Evolutionary conservation across 2,329 filamentous ascomycete genomes (phyloP).

Genomic region (Basipetospora chlamydospora): DNA sequence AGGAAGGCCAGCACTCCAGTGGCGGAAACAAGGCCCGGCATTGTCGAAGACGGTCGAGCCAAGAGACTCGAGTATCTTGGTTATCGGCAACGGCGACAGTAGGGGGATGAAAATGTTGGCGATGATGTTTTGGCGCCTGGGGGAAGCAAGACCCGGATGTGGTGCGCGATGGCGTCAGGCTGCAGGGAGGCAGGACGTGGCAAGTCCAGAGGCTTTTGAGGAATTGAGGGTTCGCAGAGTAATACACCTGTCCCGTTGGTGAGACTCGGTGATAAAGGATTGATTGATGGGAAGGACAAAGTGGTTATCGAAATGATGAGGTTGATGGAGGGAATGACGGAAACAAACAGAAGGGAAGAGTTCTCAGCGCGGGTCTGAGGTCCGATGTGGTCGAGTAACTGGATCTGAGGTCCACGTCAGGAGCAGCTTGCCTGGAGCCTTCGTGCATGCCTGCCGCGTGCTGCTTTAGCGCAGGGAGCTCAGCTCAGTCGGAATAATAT

Average conservation of each 20-base stretch:
- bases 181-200: too few species aligned
- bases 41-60: slow-evolving; percentile 21
- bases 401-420: slow-evolving; percentile 23
- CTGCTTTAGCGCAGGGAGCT: not conserved
- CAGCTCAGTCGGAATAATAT: too few species aligned
- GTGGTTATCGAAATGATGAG: slow-evolving; percentile 8
- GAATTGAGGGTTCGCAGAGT: too few species aligned
- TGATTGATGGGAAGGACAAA: slow-evolving; percentile 8
- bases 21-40: slow-evolving; percentile 90
- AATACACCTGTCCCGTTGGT: too few species aligned
- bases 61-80: not conserved
- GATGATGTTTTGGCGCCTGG: too few species aligned
- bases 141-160: too few species aligned
- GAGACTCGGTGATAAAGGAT: too few species aligned
- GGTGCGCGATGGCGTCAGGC: too few species aligned
- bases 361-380: slow-evolving; percentile 3
- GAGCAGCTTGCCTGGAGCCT: slow-evolving; percentile 22
- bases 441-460: slow-evolving; percentile 1
- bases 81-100: too few species aligned
- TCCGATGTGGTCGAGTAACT: slow-evolving; percentile 1
- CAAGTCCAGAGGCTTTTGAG: too few species aligned
- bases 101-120: too few species aligned
- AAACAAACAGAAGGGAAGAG: slow-evolving; percentile 6
- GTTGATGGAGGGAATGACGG: slow-evolving; percentile 6
- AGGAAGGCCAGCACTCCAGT: slow-evolving; percentile 92